These are phyloP conservation scores for Globisporangium sylvaticum DNA, from an alignment of 352 stramenopile genomes.

Conservation along the genomic window DNA sequence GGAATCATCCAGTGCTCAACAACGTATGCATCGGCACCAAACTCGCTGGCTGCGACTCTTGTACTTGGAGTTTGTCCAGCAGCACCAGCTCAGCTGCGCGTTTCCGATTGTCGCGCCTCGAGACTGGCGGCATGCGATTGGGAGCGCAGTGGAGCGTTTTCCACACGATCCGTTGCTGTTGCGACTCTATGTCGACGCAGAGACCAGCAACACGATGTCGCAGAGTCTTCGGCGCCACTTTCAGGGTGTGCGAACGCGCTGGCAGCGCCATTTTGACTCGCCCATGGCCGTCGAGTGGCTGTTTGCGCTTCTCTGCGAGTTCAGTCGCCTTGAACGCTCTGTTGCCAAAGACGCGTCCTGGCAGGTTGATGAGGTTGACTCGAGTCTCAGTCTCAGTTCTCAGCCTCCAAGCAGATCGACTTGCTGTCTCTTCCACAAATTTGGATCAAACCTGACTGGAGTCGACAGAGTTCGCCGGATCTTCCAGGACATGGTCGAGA, in stretches of 20 bases:
- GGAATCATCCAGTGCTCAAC: not conserved
- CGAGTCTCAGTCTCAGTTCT: not conserved
- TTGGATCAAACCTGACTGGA: constrained; percentile 48
- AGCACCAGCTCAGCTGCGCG: constrained; percentile 30
- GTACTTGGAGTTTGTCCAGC: constrained; percentile 59
- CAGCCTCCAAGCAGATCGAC: not conserved
- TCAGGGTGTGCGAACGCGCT: constrained; percentile 32
- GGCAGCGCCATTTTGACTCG: constrained; percentile 57
- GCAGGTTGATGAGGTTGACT: not conserved
- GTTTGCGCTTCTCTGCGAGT: constrained; percentile 66
- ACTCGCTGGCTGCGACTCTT: constrained; percentile 30
- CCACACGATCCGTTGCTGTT: constrained; percentile 50
- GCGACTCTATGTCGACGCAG: constrained; percentile 68
- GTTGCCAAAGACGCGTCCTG: constrained; percentile 13
- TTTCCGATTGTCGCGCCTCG: constrained; percentile 46
- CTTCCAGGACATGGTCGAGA: constrained; percentile 63
- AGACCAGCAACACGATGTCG: constrained; percentile 68
- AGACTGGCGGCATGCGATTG: constrained; percentile 44
- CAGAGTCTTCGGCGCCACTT: constrained; percentile 70
- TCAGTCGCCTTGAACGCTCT: constrained; percentile 49
- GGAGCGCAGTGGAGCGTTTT: constrained; percentile 30
- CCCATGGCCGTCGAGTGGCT: constrained; percentile 66
- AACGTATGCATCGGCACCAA: constrained; percentile 17
- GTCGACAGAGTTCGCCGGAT: constrained; percentile 51
- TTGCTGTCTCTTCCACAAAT: constrained; percentile 73